Evolutionary conservation across 2,329 filamentous ascomycete species (phyloP), one percentile per base, ranked within the genome.

Genomic region (Talaromyces sp.): DNA sequence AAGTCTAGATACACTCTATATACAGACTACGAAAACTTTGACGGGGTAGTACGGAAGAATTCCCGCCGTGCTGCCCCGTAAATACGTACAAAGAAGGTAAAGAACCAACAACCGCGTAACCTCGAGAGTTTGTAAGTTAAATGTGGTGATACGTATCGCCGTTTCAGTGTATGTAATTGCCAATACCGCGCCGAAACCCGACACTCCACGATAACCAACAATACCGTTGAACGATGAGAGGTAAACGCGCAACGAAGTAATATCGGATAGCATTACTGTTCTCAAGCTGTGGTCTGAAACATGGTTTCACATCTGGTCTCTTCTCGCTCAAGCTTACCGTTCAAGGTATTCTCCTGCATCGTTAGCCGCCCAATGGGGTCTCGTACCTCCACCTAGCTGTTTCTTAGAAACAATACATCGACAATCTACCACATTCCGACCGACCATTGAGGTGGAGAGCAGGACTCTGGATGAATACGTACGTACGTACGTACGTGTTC

Each of bases 191-290:
- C n/a, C 16, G 52, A 24, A 22, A 22, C 52, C 52, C 52, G 52
- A 57, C 52, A 57, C 52, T 57, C 52, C 52, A 57, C 52, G 52
- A 57, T 37, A 57, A 16, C 47, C 24, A 31, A 50, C 13, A 50
- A 47, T 24, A 47, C n/a, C 7, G 43, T 13, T 5, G n/a, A 22
- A 47, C 43, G 22, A 22, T 11, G 19, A 47, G 8, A 45, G 19
- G 41, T 9, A 45, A 9, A 22, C n/a, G 37, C 37, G 39, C 16
- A 43, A 45, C 9, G 16, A 45, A 22, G n/a, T 27, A 2, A 24
- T 48, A 48, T 48, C 45, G 45, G 45, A 14, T 5, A 48, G 45
- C 4, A 16, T 16, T 48, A 48, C 22, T 47, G 6, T 47, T 24
- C 43, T 11, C 9, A 47, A 9, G 7, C n/a, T 50, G 22, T 27